Evolutionary conservation across 306 rosid genomes (phyloP), one percentile per base, ranked within the genome.

Genomic region (Fragaria ananassa): DNA sequence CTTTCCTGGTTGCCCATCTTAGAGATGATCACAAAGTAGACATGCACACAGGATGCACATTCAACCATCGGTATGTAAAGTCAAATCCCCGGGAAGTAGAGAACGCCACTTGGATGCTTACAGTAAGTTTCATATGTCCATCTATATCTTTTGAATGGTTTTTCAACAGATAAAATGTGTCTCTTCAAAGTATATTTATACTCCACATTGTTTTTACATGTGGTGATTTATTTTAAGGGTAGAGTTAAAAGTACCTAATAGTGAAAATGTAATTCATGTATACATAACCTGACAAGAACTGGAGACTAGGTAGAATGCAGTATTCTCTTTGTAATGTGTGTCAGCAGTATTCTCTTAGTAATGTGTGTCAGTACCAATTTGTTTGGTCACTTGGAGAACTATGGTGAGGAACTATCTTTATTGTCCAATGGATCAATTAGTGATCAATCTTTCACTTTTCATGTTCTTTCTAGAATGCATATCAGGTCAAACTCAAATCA

Each of bases 71-170:
- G 21, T 96, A 96, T 62, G 99, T 96, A 74, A 96, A 96, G 84
- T 92, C 99, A 25, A 95, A 95, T 85, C 99, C 99, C 0, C 94
- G 97, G 31, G 99, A 95, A 88, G 99, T 95, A 61, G 97, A 95
- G 87, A 95, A 95, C 56, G 99, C 99, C 79, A 95, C 99, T 42
- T 95, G 99, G 99, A 95, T 95, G 99, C 99, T 95, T 63, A 95
- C 99, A 29, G 99, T 95, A 91, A 92, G 96, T 81, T n/a, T 79
- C 34, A 37, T 46, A 57, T 81, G 35, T 39, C 78, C 78, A 10
- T 70, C 54, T 66, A 25, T 65, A 54, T 68, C 57, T 45, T 25
- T 66, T 77, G 10, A 78, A 63, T 80, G 81, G 51, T 47, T 66
- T 70, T 68, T 72, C 68, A 8, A 53, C 56, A 1, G 8, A 12